These are phyloP conservation scores for Cavenderia fasciculata DNA, from an alignment of 78 protist species.

Conservation along the genomic window DNA sequence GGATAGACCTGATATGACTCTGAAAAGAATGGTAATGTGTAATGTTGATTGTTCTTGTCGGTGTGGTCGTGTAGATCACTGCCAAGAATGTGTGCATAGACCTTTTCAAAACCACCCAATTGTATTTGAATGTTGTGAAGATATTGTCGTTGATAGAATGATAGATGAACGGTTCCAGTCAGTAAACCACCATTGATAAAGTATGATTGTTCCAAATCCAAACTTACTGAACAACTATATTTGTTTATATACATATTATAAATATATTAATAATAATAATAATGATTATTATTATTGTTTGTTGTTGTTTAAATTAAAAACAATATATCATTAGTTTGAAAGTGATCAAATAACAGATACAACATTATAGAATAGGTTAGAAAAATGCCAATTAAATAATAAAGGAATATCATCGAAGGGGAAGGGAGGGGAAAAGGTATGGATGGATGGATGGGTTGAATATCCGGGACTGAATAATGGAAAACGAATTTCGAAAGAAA, in stretches of 20 bases:
- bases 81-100: not conserved
- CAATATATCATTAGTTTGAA: too few species aligned
- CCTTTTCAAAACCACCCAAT: conserved; percentile 61
- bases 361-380: too few species aligned
- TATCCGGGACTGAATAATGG: too few species aligned
- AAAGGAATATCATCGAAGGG: too few species aligned
- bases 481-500: too few species aligned
- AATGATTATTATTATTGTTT: not conserved
- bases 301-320: not conserved
- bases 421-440: too few species aligned
- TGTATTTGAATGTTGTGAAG: conserved; percentile 41
- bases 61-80: not conserved
- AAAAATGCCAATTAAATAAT: too few species aligned
- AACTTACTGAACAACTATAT: conserved; percentile 37
- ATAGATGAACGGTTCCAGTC: conserved; percentile 27
- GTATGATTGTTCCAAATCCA: conserved; percentile 55
- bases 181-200: conserved; percentile 39
- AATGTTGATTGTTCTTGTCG: not conserved
- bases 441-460: too few species aligned
- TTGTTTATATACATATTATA: not conserved
- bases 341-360: too few species aligned
- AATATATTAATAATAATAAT: not conserved
- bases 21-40: conserved; percentile 36
- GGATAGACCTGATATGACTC: conserved; percentile 12
- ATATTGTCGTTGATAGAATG: conserved; percentile 43